Evolutionary conservation across 192 early-diverging fungal species (phyloP).

Genomic region (Allomyces javanicus): DNA sequence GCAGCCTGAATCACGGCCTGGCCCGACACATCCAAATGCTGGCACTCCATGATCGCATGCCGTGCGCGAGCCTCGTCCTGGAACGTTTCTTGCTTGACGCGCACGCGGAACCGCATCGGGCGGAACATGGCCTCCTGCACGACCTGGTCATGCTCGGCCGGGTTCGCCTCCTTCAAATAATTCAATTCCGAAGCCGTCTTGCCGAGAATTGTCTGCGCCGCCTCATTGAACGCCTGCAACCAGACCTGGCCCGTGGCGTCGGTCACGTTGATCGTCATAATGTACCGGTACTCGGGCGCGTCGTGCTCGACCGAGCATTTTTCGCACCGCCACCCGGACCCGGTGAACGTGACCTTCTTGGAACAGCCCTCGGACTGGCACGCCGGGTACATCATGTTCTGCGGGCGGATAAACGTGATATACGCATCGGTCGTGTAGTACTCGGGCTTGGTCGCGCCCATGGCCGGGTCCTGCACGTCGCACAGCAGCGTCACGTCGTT

Average conservation of each 20-base stretch:
- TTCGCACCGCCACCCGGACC: slow-evolving; percentile 64
- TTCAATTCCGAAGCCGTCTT: slow-evolving; percentile 45
- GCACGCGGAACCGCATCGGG: slow-evolving; percentile 47
- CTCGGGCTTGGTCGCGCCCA: slow-evolving; percentile 24
- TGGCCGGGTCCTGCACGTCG: neutral
- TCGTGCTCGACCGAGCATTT: slow-evolving; percentile 56
- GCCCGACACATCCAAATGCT: neutral
- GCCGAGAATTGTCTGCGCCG: slow-evolving; percentile 44
- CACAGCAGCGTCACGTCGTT: neutral
- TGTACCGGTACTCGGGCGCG: slow-evolving; percentile 63
- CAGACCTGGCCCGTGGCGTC: slow-evolving; percentile 67
- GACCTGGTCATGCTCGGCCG: slow-evolving; percentile 23
- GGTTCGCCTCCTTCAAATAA: slow-evolving; percentile 9
- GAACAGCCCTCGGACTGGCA: slow-evolving; percentile 60
- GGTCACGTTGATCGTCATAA: slow-evolving; percentile 42
- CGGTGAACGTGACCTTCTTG: slow-evolving; percentile 67
- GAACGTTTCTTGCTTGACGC: slow-evolving; percentile 64
- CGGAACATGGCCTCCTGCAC: slow-evolving; percentile 41
- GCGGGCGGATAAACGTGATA: slow-evolving; percentile 50
- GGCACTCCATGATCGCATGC: neutral
- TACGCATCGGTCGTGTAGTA: slow-evolving; percentile 53
- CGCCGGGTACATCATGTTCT: slow-evolving; percentile 60
- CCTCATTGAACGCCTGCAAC: slow-evolving; percentile 74
- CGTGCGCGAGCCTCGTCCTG: slow-evolving; percentile 18
- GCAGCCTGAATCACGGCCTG: neutral